phyloP scores from a whole-genome alignment of 2,329 filamentous ascomycete genomes.

The Cytospora mali region DNA sequence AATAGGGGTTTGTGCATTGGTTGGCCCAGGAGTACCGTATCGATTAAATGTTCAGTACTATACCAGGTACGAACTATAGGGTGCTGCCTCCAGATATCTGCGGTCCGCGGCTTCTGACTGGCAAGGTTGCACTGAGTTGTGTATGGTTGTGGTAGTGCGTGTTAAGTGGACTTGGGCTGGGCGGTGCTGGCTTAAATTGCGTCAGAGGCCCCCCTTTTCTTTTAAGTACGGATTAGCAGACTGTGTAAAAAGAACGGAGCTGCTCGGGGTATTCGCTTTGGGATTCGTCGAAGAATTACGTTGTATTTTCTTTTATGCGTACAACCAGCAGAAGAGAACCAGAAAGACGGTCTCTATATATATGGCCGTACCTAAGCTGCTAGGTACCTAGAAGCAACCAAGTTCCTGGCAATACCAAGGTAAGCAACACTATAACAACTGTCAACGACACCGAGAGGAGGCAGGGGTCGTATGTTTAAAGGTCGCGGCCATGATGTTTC shows the following conservation, averaged over 20 bases:
- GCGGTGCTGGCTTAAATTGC: conserved; percentile 21
- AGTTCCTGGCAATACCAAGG: background rate
- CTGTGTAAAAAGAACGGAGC: background rate
- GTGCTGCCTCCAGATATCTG: background rate
- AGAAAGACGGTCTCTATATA: background rate
- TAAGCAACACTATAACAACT: too few relatives aligned
- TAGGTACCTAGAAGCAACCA: background rate
- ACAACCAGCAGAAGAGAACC: background rate
- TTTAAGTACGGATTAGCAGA: background rate
- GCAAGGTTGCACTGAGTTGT: conserved; percentile 1
- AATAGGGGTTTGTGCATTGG: conserved; percentile 16
- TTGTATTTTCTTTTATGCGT: background rate
- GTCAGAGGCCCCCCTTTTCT: conserved; percentile 20
- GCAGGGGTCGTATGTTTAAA: background rate
- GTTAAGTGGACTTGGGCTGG: conserved; percentile 10
- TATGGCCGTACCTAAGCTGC: background rate
- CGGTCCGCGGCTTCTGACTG: background rate
- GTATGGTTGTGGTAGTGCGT: conserved; percentile 4
- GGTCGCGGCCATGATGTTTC: conserved; percentile 4
- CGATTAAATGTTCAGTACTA: conserved; percentile 5
- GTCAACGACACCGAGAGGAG: too few relatives aligned
- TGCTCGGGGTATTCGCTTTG: background rate
- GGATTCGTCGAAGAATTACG: background rate
- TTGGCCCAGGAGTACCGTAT: conserved; percentile 13
- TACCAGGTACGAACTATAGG: background rate